Base-by-base conservation (phyloP, 345 rosid species). In the Hibiscus trionum region DNA sequence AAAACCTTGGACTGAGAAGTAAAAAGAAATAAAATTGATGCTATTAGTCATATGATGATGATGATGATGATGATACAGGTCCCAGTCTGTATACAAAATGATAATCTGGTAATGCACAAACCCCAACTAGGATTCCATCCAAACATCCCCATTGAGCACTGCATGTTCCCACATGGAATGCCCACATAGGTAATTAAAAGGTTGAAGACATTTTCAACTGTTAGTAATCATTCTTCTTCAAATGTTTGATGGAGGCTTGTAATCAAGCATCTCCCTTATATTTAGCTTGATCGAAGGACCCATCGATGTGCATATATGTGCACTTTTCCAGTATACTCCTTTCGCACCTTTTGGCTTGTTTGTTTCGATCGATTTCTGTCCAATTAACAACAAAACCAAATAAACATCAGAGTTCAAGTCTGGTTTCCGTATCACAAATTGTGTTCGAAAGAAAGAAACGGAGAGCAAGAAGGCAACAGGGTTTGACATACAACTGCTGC, bases 271-370 rank as follows among this genome's bases (percentile, higher is more conserved):
- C 82, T 92, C 99, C 89, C 77, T 90, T 71, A 80, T 82, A 79
- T 87, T 92, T 80, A 95, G 78, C 81, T 87, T 83, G 78, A 88
- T 87, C 12, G 99, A 95, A 70, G 98, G 98, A 63, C 99, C 99
- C 98, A 95, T 95, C 2, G 99, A 90, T 3, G 98, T 87, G 86
- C 99, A 95, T 73, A 92, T 77, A 75, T 84, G 88, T 1, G 94
- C 90, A 61, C 97, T 90, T 82, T 86, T 92, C 99, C 99, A 95
- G 80, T 95, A 92, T 71, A 90, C 98, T 78, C 97, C 98, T 80
- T 89, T 95, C 2, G 98, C 99, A 67, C 99, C 99, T 62, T 88
- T 80, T 59, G 99, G 99, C 87, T 87, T 92, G 97, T 95, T 95
- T 59, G 89, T 72, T 82, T 95, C 99, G 58, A 92, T 83, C 6